Base-by-base conservation (phyloP, 192 early-diverging fungal species). In the Allomyces macrogynus region DNA sequence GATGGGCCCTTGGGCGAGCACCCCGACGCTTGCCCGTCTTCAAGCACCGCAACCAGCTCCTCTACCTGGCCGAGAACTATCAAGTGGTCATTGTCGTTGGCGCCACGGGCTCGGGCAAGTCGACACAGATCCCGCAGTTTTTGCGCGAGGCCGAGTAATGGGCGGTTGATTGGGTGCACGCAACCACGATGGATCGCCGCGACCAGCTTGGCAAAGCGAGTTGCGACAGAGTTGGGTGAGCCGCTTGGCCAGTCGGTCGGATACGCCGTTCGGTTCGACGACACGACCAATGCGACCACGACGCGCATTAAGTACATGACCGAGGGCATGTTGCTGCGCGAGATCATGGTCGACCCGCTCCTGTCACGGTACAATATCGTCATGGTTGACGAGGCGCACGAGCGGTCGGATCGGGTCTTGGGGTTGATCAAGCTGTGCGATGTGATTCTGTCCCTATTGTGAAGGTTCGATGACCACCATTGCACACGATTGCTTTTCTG, bases 251-350 rank as follows among this genome's bases (percentile, higher is more conserved):
- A 75, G 3, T 23, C 74, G 80, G 82, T 91, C 14, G 89, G 89
- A 25, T 91, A 91, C 69, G 71, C 80, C 2, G 83, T 91, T 61
- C 79, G 86, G 11, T 90, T 90, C 60, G 88, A 91, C 40, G 84
- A 86, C 60, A 76, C 74, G 62, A 76, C 65, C 60, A 78, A 82
- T 61, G 70, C 69, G 1, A 64, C 70, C 8, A 71, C 68, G 57
- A 83, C 81, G 0, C 66, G 79, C 49, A 87, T 91, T 63, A 91
- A 91, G 66, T 91, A 85, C 77, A 81, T 91, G 85, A 88, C 87
- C 10, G 89, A 89, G 67, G 88, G 87, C 18, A 84, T 91, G 78
- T 73, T 91, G n/a, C 87, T 89, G 67, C 75, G 86, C 20, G 89
- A 91, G 64, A 81, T 80, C 0, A 73, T 91, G 49, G 70, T 85